Conservation (phyloP, 495 filamentous ascomycete genomes). For the Venustampulla echinocandica region DNA sequence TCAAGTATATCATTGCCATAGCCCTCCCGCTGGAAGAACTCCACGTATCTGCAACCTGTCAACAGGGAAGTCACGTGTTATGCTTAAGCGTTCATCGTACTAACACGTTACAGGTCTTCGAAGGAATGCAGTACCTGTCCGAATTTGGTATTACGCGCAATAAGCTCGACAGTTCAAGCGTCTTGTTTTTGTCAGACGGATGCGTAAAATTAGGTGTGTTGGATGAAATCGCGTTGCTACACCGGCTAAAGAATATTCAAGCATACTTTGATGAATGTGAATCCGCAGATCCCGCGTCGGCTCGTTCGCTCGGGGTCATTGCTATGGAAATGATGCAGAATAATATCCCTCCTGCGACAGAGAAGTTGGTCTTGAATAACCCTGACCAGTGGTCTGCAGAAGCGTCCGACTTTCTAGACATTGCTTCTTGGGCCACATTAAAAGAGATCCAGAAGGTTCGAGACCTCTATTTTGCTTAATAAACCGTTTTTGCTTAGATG, state of each 20-base stretch:
- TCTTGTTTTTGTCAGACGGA: conserved; percentile 12
- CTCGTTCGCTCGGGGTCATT: conserved; percentile 9
- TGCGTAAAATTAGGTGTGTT: conserved; percentile 10
- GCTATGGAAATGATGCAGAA: conserved; percentile 14
- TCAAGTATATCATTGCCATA: conserved; percentile 10
- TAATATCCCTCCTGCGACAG: conserved; percentile 4
- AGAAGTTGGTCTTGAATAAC: conserved; percentile 8
- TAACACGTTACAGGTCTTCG: conserved; percentile 10
- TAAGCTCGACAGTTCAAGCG: conserved; percentile 1
- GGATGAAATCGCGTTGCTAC: neutral
- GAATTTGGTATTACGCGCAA: neutral
- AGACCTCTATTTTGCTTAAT: neutral
- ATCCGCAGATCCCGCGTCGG: conserved; percentile 4
- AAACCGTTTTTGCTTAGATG: neutral
- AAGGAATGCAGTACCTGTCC: conserved; percentile 10
- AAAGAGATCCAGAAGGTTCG: conserved; percentile 12
- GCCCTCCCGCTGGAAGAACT: conserved; percentile 6
- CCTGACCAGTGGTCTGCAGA: conserved; percentile 12
- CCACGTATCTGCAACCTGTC: conserved; percentile 6
- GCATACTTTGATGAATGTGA: conserved; percentile 14
- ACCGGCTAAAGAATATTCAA: neutral
- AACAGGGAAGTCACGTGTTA: neutral
- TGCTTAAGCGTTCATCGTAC: neutral
- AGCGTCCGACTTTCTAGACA: conserved; percentile 13
- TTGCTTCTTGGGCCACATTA: conserved; percentile 7